These are phyloP conservation scores for Wickerhamomyces chaumierensis DNA, from an alignment of 805 yeast species.

Conservation along the genomic window DNA sequence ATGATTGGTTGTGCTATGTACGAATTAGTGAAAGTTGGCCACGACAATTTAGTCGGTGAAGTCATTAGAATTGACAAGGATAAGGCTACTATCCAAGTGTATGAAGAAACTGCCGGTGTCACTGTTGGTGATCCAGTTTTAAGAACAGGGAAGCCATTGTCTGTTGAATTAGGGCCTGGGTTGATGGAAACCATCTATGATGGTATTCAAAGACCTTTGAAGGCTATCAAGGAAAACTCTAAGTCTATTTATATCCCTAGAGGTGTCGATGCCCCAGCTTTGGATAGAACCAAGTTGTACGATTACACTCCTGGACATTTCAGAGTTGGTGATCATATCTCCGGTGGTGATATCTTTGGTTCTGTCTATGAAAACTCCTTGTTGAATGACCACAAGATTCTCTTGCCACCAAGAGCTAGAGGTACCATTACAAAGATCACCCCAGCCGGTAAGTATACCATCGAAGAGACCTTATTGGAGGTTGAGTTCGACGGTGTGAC, in stretches of 20 bases:
- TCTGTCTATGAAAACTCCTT: constrained; percentile 89
- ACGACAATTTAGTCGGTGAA: constrained; percentile 94
- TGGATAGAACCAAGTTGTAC: constrained; percentile 69
- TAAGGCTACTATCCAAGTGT: constrained; percentile 96
- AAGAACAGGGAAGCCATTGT: constrained; percentile 97
- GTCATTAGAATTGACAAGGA: constrained; percentile 95
- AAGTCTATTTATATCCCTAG: constrained; percentile 96
- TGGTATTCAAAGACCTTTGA: constrained; percentile 98
- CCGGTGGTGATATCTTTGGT: constrained; percentile 98
- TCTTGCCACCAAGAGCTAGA: constrained; percentile 96
- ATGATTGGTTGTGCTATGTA: constrained; percentile 99
- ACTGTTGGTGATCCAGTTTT: constrained; percentile 98
- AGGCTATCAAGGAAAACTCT: constrained; percentile 78
- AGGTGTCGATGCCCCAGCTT: constrained; percentile 96
- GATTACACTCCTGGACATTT: constrained; percentile 72
- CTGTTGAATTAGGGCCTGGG: constrained; percentile 99
- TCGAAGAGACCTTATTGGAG: constrained; percentile 83
- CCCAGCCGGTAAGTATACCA: constrained; percentile 79
- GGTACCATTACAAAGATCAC: constrained; percentile 93
- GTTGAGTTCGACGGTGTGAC: constrained; percentile 89
- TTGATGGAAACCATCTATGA: constrained; percentile 98
- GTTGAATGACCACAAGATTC: constrained; percentile 82
- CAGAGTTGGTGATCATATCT: constrained; percentile 91
- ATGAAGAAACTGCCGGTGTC: constrained; percentile 98
- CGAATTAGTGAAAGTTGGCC: constrained; percentile 97